These are phyloP conservation scores for Zygosaccharomyces pseudorouxii DNA, from an alignment of 805 yeast genomes.

Conservation along the genomic window DNA sequence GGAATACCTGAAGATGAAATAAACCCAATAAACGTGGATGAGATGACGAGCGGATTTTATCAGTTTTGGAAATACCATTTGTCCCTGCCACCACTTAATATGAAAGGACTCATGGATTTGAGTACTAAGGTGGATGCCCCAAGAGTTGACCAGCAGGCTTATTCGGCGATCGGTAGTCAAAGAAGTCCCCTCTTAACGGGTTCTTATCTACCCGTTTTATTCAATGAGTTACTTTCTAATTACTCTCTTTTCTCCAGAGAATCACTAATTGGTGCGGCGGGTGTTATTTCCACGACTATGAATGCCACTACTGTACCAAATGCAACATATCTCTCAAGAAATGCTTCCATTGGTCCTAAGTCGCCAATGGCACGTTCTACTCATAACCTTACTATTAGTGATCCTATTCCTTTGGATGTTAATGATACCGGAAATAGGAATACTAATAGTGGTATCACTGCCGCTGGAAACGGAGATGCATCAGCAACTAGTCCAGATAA, in stretches of 20 bases:
- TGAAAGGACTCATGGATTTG: slow-evolving; percentile 53
- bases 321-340: slow-evolving; percentile 10
- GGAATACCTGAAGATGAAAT: not conserved
- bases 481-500: not conserved
- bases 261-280: slow-evolving; percentile 52
- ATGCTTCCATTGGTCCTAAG: slow-evolving; percentile 17
- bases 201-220: slow-evolving; percentile 58
- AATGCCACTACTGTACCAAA: not conserved
- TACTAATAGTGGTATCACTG: not conserved
- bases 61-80: slow-evolving; percentile 32
- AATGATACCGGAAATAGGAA: not conserved
- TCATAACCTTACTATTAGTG: slow-evolving; percentile 9
- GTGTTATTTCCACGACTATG: slow-evolving; percentile 23
- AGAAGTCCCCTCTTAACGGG: slow-evolving; percentile 58
- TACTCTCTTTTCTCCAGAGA: slow-evolving; percentile 54
- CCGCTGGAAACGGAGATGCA: not conserved
- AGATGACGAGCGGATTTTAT: slow-evolving; percentile 25
- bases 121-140: slow-evolving; percentile 67
- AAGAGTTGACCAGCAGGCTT: slow-evolving; percentile 20
- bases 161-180: slow-evolving; percentile 40
- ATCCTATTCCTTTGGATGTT: not conserved
- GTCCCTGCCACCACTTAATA: slow-evolving; percentile 39
- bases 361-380: slow-evolving; percentile 21
- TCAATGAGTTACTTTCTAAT: slow-evolving; percentile 51
- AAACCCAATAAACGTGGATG: slow-evolving; percentile 38